Percentiles rank a stretch among this genome's conserved stretches.
phyloP scores from a whole-genome alignment of 2,329 filamentous ascomycete genomes.

The Claviceps cyperi region DNA sequence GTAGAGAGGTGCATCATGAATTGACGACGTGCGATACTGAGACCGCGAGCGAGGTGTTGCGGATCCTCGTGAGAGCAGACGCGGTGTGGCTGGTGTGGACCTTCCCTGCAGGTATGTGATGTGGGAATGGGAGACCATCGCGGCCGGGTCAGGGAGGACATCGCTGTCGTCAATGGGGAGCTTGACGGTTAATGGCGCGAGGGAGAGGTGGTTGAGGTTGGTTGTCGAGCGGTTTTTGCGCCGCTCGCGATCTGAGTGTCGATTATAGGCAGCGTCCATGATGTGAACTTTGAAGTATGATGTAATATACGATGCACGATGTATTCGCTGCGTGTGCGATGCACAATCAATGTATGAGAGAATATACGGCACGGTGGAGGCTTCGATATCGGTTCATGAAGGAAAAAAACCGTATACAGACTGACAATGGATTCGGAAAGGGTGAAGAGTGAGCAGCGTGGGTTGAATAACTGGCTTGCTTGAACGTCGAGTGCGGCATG shows the following conservation, averaged over 20 bases:
- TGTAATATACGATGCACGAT: neutral
- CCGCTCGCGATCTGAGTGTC: slow-evolving; percentile 40
- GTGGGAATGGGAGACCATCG: slow-evolving; percentile 14
- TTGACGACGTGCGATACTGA: slow-evolving; percentile 26
- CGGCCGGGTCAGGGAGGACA: slow-evolving; percentile 24
- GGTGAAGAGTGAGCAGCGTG: neutral
- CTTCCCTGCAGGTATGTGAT: slow-evolving; percentile 45
- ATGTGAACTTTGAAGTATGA: neutral
- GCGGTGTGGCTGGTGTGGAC: slow-evolving; percentile 49
- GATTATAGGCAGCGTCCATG: slow-evolving; percentile 47
- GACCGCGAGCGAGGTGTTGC: slow-evolving; percentile 34
- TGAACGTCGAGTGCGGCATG: neutral
- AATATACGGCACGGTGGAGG: too few species aligned
- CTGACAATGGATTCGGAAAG: neutral
- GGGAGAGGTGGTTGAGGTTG: slow-evolving; percentile 44
- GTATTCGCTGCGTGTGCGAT: too few species aligned
- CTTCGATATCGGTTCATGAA: too few species aligned
- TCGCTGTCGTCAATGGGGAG: slow-evolving; percentile 43
- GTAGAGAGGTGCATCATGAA: slow-evolving; percentile 24
- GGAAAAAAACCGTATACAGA: neutral
- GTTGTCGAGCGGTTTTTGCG: slow-evolving; percentile 44
- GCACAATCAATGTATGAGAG: too few species aligned
- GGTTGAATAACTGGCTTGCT: too few species aligned
- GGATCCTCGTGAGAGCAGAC: slow-evolving; percentile 41
- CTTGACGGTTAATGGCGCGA: slow-evolving; percentile 49